Evolutionary conservation across 1,139 yeast species (phyloP), one percentile per base, ranked within the genome.

Genomic region (Nematodospora anomalae): DNA sequence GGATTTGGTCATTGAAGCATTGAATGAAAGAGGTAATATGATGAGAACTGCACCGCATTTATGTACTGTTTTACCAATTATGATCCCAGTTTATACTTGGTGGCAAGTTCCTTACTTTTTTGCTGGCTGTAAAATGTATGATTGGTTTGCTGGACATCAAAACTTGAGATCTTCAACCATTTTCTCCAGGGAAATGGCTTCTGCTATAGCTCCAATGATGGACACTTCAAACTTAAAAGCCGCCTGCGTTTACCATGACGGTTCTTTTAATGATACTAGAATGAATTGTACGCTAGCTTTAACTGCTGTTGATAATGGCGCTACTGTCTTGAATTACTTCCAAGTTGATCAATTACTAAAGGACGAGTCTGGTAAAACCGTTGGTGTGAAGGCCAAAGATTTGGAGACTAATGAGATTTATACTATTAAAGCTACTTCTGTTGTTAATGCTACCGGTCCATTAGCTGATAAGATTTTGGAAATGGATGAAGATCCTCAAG

Each of bases 21-120:
- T 90, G 43, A 85, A 86, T 57, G 97, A 90, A 67, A 80, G 97
- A 60, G 88, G 87, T 43, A 86, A 86, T 52, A 83, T 90, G 75
- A 67, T 90, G 53, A 79, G 86, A 57, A 88, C 94, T 48, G 97
- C 97, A 29, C 97, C 97, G 35, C 97, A 90, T 61, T 76, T 90
- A 52, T 81, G 92, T 46, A 72, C 85, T 42, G 80, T 92, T 37
- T 74, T 90, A 51, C 97, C 97, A 28, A 90, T 90, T 52, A 81
- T 89, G 86, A 88, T 90, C 53, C 97, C 97, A 15, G 90, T 89
- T 44, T 90, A 90, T 72, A 82, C 80, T 57, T 87, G 89, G 80
- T 90, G 97, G 97, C 95, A 89, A 68, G 79, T 88, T 42, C 97
- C 97, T 36, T 90, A 90, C 69, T 89, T 85, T 69, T 90, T 86